Conservation (phyloP, 2,329 filamentous ascomycete genomes). For the Cladosporium oxysporum region DNA sequence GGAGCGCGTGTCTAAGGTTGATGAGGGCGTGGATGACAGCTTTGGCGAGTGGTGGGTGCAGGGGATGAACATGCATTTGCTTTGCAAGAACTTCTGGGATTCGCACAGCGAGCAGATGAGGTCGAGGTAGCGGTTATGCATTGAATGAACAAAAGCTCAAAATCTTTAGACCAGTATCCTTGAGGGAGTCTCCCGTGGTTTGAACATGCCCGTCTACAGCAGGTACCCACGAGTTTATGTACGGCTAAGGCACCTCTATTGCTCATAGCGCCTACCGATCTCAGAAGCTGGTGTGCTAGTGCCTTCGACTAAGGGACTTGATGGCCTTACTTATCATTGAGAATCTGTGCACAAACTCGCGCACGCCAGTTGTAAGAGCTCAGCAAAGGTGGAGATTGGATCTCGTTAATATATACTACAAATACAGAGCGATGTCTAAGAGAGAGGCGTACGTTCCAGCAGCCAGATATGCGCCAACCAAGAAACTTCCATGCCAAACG, state of each 20-base stretch:
- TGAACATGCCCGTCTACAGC: not conserved
- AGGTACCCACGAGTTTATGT: not conserved
- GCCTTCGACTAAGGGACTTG: not conserved
- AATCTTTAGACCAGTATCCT: not conserved
- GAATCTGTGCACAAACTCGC: not conserved
- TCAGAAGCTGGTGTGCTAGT: not conserved
- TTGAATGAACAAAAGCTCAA: not conserved
- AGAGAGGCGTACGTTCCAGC: not conserved
- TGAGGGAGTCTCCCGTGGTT: not conserved
- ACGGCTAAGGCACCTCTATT: not conserved
- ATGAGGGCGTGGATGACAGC: slow-evolving; percentile 78
- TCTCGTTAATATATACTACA: not conserved
- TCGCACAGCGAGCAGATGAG: slow-evolving; percentile 70
- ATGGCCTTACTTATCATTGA: not conserved
- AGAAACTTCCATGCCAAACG: not conserved
- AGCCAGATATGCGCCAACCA: not conserved
- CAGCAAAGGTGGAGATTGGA: not conserved
- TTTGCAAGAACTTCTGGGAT: slow-evolving; percentile 84
- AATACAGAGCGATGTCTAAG: not conserved
- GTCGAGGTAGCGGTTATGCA: slow-evolving; percentile 55
- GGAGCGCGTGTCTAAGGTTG: slow-evolving; percentile 75
- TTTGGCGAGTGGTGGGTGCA: slow-evolving; percentile 98
- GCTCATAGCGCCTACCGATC: not conserved
- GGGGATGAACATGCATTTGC: slow-evolving; percentile 50
- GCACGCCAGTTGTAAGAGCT: not conserved